phyloP scores from a whole-genome alignment of 2,329 filamentous ascomycete genomes.

The Phoma sp. region DNA sequence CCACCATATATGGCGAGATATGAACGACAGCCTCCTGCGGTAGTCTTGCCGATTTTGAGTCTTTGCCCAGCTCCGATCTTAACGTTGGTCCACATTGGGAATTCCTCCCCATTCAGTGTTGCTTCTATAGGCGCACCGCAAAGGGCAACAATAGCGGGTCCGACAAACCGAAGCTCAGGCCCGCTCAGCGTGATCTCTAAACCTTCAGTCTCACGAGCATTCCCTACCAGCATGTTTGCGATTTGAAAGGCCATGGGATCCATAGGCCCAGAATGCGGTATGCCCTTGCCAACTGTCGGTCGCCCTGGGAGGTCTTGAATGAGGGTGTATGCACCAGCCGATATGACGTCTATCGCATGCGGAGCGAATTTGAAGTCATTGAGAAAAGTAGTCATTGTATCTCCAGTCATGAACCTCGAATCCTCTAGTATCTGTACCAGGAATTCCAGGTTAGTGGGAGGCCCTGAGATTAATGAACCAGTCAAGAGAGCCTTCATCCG shows the following conservation, averaged over 20 bases:
- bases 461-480: slow-evolving; percentile 59
- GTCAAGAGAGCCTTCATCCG: slow-evolving; percentile 55
- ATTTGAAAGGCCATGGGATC: slow-evolving; percentile 65
- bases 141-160: slow-evolving; percentile 62
- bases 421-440: slow-evolving; percentile 59
- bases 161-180: slow-evolving; percentile 64
- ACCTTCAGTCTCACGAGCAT: slow-evolving; percentile 59
- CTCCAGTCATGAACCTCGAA: slow-evolving; percentile 56
- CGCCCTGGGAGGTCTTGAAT: slow-evolving; percentile 67
- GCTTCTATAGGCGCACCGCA: slow-evolving; percentile 64
- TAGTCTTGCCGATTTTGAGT: slow-evolving; percentile 63
- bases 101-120: slow-evolving; percentile 57
- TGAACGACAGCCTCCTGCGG: slow-evolving; percentile 61
- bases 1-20: slow-evolving; percentile 67
- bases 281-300: slow-evolving; percentile 64
- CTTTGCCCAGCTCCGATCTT: slow-evolving; percentile 59
- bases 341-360: slow-evolving; percentile 63
- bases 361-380: slow-evolving; percentile 59
- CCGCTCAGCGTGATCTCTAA: slow-evolving; percentile 69
- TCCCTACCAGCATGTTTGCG: slow-evolving; percentile 68
- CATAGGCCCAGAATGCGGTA: slow-evolving; percentile 68
- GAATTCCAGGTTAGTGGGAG: slow-evolving; percentile 66
- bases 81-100: slow-evolving; percentile 65
- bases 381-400: slow-evolving; percentile 66
- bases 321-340: slow-evolving; percentile 64